A percentile compares a stretch with the other conserved stretches of the same genome.
Evolutionary conservation across 2,329 filamentous ascomycete genomes (phyloP).

Genomic region (Ophiocordyceps camponoti-leonardi): DNA sequence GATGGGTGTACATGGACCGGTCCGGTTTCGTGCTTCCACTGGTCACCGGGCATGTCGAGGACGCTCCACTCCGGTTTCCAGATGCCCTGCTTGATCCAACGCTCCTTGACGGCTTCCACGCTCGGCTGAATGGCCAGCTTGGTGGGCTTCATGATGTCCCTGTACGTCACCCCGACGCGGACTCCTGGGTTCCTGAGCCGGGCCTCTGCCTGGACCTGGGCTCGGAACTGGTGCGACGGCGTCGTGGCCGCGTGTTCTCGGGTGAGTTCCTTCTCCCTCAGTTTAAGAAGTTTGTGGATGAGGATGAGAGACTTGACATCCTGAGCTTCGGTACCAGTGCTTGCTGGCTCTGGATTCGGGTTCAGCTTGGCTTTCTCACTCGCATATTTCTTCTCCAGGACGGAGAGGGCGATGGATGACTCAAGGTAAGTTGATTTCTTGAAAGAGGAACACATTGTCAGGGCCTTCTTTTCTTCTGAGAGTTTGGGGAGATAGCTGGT

Average conservation of each 20-base stretch:
- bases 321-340: neutral
- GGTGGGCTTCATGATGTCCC: neutral
- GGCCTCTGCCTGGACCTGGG: neutral
- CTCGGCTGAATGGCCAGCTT: neutral
- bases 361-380: neutral
- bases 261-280: neutral
- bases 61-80: slow-evolving; percentile 1
- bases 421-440: neutral
- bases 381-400: neutral
- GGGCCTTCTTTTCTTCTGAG: neutral
- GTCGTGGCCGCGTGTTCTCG: neutral
- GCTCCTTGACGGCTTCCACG: neutral
- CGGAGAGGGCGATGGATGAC: neutral
- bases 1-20: too few species aligned
- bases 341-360: too few species aligned
- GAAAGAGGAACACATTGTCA: neutral
- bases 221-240: neutral
- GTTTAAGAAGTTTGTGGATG: neutral
- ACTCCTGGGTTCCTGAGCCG: neutral
- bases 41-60: neutral
- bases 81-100: slow-evolving; percentile 2
- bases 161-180: neutral
- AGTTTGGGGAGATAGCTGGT: too few species aligned
- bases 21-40: slow-evolving; percentile 1
- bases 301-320: neutral